phyloP scores from a whole-genome alignment of 345 rosid genomes.

The Atalantia buxifolia region DNA sequence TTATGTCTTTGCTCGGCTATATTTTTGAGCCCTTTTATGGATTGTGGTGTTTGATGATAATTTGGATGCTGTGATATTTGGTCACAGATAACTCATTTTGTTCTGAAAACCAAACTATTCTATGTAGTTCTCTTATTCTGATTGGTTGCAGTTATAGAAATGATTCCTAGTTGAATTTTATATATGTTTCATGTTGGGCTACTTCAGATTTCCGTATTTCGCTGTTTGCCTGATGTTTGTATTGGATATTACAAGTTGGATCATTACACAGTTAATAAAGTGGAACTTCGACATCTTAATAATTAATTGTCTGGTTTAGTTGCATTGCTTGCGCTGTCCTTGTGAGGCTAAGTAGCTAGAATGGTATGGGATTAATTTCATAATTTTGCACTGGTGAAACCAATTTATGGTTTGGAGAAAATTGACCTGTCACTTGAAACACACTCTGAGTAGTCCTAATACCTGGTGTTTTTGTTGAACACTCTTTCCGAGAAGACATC shows the following conservation, averaged over 20 bases:
- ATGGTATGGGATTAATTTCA: neutral
- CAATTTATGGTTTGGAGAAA: neutral
- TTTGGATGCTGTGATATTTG: constrained; percentile 26
- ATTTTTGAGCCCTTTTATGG: constrained; percentile 27
- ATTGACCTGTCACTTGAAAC: neutral
- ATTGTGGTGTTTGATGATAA: constrained; percentile 10
- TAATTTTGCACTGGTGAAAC: neutral
- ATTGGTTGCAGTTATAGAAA: neutral
- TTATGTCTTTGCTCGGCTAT: constrained; percentile 18
- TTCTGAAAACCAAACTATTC: neutral
- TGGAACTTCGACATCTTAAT: neutral
- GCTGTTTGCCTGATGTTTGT: neutral
- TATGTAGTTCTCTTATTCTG: neutral
- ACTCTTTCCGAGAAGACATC: neutral
- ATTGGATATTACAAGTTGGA: neutral
- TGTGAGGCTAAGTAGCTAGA: neutral
- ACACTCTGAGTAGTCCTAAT: neutral
- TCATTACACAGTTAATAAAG: neutral
- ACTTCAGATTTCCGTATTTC: neutral
- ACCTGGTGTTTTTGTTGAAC: neutral
- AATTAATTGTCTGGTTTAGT: neutral
- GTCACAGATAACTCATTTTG: constrained; percentile 14
- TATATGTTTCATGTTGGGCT: neutral
- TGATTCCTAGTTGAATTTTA: neutral
- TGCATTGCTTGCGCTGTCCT: neutral